Conservation (phyloP, 2,329 filamentous ascomycete species). For the Capronia americana region DNA sequence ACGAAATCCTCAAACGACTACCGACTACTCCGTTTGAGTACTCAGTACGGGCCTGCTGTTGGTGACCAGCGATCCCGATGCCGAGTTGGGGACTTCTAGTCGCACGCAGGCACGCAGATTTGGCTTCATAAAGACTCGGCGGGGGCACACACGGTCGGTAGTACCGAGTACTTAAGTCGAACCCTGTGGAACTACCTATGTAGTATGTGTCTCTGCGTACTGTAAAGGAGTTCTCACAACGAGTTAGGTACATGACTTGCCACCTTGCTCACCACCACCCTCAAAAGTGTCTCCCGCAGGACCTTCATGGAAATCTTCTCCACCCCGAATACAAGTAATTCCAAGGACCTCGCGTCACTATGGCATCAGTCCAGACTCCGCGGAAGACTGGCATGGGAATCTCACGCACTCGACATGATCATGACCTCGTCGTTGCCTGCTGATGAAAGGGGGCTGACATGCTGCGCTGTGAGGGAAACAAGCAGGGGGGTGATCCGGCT, state of each 20-base stretch:
- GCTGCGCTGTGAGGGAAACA: conserved; percentile 1
- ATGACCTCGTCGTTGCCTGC: background rate
- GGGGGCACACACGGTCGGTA: no score
- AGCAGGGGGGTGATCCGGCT: background rate
- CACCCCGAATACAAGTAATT: no score
- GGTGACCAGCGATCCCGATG: conserved; percentile 4
- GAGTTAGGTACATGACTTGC: no score
- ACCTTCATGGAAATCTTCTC: background rate
- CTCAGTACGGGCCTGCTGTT: background rate
- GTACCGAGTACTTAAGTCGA: no score
- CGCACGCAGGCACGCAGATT: no score
- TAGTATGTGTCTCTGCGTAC: no score
- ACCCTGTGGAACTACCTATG: no score
- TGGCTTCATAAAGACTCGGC: background rate
- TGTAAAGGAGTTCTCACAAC: no score
- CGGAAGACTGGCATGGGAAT: conserved; percentile 3
- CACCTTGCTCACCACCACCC: background rate
- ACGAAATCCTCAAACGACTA: no score
- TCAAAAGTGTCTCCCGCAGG: background rate
- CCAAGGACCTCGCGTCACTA: background rate
- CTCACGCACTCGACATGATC: background rate
- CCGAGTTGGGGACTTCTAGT: background rate
- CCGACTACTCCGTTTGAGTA: no score
- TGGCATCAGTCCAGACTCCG: background rate
- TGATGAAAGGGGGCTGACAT: background rate